Evolutionary conservation across 2,329 filamentous ascomycete genomes (phyloP).

Genomic region (Fonsecaea multimorphosa): DNA sequence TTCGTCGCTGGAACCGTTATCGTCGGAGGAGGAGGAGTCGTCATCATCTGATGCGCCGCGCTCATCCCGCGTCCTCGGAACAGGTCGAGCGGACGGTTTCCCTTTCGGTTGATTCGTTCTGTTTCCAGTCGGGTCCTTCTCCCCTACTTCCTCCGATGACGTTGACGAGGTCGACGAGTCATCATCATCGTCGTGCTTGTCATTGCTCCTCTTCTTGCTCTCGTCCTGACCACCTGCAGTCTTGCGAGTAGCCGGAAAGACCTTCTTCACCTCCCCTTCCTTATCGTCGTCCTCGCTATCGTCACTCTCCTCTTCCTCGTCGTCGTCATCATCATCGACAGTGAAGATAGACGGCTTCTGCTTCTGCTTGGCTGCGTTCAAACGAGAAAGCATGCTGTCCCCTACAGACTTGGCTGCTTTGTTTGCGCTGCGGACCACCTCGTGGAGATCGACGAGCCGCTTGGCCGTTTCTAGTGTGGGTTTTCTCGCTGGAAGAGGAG

Average conservation of each 20-base stretch:
- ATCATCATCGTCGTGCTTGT: not conserved
- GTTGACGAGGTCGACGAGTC: slow-evolving; percentile 5
- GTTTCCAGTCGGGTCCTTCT: not conserved
- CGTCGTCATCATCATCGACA: slow-evolving; percentile 23
- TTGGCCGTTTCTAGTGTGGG: slow-evolving; percentile 20
- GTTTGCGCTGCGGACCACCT: slow-evolving; percentile 15
- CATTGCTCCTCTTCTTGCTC: not conserved
- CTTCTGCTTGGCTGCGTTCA: not conserved
- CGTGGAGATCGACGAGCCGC: slow-evolving; percentile 18
- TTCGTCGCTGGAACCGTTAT: slow-evolving; percentile 10
- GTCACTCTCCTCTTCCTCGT: slow-evolving; percentile 17
- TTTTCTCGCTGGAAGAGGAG: not conserved
- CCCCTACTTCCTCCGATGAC: not conserved
- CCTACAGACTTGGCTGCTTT: slow-evolving; percentile 4
- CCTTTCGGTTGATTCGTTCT: not conserved
- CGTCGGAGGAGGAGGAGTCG: too few species aligned
- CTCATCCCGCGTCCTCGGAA: slow-evolving; percentile 25
- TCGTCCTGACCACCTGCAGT: not conserved
- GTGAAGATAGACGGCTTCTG: slow-evolving; percentile 18
- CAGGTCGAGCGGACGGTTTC: slow-evolving; percentile 10
- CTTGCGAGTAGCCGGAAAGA: not conserved
- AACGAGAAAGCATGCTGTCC: slow-evolving; percentile 12
- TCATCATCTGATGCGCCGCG: slow-evolving; percentile 24
- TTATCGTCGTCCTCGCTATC: slow-evolving; percentile 8
- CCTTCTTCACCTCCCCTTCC: slow-evolving; percentile 15